phyloP scores from a whole-genome alignment of 2,329 filamentous ascomycete genomes.

The Metarhizium album region DNA sequence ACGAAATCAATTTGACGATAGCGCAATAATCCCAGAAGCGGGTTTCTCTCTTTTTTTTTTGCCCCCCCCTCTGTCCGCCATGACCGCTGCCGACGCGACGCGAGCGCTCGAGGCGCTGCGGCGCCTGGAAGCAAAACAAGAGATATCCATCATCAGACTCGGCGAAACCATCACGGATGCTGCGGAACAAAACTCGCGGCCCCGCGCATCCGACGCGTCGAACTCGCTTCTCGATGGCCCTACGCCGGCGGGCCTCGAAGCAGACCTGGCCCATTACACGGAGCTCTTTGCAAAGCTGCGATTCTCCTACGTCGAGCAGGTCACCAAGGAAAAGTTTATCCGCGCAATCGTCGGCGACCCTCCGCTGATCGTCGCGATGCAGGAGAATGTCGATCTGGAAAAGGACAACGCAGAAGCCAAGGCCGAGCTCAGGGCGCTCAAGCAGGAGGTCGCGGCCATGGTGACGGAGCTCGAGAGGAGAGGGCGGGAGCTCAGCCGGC shows the following conservation, averaged over 20 bases:
- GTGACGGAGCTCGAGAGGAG: slow-evolving; percentile 60
- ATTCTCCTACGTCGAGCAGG: slow-evolving; percentile 96
- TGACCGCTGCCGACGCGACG: slow-evolving; percentile 23
- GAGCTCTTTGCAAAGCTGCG: slow-evolving; percentile 93
- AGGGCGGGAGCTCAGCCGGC: slow-evolving; percentile 45
- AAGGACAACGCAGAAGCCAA: slow-evolving; percentile 59
- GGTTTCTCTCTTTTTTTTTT: no score
- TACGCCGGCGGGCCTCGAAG: slow-evolving; percentile 66
- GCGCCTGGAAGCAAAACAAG: slow-evolving; percentile 44
- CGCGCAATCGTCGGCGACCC: slow-evolving; percentile 85
- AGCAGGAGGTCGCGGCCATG: slow-evolving; percentile 65
- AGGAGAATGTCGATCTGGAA: slow-evolving; percentile 74
- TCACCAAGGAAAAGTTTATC: slow-evolving; percentile 97
- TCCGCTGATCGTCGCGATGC: slow-evolving; percentile 69
- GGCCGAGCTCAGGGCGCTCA: slow-evolving; percentile 65
- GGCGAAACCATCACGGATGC: slow-evolving; percentile 61
- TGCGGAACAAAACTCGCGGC: slow-evolving; percentile 25
- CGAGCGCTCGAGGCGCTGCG: slow-evolving; percentile 38
- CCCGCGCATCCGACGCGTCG: slow-evolving; percentile 63
- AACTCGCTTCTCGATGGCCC: slow-evolving; percentile 52
- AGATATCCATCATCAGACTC: slow-evolving; percentile 65
- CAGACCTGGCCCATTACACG: slow-evolving; percentile 82
- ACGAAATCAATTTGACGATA: background rate
- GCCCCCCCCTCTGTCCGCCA: slow-evolving; percentile 8
- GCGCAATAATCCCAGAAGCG: background rate